These are phyloP conservation scores for Cyclostephanos tholiformis DNA, from an alignment of 108 stramenopile species.

Conservation along the genomic window DNA sequence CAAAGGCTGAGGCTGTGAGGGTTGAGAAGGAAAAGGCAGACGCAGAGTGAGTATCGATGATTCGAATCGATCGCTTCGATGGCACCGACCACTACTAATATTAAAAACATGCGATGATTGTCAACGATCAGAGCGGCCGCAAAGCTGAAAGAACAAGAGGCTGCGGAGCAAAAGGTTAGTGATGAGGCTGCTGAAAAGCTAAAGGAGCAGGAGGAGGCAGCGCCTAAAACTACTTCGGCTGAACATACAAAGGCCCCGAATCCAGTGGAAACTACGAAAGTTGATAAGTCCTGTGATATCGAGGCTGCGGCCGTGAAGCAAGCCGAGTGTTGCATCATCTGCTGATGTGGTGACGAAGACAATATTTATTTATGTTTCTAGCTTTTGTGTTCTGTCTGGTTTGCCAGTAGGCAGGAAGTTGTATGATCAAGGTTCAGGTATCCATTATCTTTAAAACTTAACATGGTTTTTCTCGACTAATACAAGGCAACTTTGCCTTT, in stretches of 20 bases:
- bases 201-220: neutral
- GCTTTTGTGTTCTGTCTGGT: too few species aligned
- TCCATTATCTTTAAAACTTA: too few species aligned
- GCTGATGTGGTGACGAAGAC: neutral
- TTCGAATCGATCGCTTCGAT: neutral
- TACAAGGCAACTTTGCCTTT: too few species aligned
- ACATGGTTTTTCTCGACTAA: too few species aligned
- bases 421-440: too few species aligned
- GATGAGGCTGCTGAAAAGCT: neutral
- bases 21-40: neutral
- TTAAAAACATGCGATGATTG: neutral
- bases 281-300: neutral
- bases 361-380: too few species aligned
- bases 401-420: too few species aligned
- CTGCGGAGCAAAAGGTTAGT: neutral
- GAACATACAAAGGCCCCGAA: neutral
- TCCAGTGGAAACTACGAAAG: neutral
- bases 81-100: neutral
- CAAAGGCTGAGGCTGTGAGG: too few species aligned
- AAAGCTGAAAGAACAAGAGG: neutral
- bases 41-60: neutral
- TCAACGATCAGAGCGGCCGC: neutral
- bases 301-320: slow-evolving; percentile 13
- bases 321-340: slow-evolving; percentile 12
- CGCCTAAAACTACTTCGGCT: neutral